Conservation (phyloP, 1,284 basidiomycete genomes). For the Pseudozyma pruni region DNA sequence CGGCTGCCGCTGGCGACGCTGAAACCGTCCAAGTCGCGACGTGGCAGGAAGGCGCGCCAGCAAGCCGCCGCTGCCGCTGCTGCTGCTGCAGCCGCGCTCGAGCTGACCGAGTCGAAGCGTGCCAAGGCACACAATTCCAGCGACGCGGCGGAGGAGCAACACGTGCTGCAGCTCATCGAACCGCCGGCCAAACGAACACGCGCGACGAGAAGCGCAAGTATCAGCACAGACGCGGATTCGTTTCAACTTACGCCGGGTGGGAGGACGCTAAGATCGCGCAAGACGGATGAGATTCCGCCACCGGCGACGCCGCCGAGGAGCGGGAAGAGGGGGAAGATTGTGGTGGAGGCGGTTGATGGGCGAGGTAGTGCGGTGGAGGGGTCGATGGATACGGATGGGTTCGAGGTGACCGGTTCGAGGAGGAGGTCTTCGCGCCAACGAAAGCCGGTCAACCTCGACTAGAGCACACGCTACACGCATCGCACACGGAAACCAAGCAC, state of each 20-base stretch:
- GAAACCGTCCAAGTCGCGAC: slow-evolving; percentile 26
- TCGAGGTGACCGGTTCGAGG: slow-evolving; percentile 22
- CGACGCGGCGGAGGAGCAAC: slow-evolving; percentile 27
- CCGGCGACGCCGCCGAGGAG: slow-evolving; percentile 19
- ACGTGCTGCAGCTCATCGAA: slow-evolving; percentile 14
- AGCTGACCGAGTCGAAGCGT: slow-evolving; percentile 13
- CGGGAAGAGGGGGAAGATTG: slow-evolving; percentile 4
- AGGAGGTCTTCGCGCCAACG: slow-evolving; percentile 27
- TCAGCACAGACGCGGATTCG: neutral
- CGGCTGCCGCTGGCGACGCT: slow-evolving; percentile 1
- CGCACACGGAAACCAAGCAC: neutral
- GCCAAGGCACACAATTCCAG: neutral
- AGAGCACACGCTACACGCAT: neutral
- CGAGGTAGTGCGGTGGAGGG: neutral
- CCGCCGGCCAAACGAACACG: slow-evolving; percentile 17
- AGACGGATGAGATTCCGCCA: slow-evolving; percentile 1
- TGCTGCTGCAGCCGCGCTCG: slow-evolving; percentile 8
- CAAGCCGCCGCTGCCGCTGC: slow-evolving; percentile 23
- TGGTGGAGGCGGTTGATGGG: neutral
- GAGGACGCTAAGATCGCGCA: slow-evolving; percentile 20
- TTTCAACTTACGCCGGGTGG: slow-evolving; percentile 12
- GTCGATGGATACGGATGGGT: slow-evolving; percentile 26
- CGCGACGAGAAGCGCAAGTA: neutral
- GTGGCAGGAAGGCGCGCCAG: slow-evolving; percentile 27
- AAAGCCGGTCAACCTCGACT: slow-evolving; percentile 34